Conservation (phyloP, 805 yeast genomes). For the Metschnikowia gelsemii region DNA sequence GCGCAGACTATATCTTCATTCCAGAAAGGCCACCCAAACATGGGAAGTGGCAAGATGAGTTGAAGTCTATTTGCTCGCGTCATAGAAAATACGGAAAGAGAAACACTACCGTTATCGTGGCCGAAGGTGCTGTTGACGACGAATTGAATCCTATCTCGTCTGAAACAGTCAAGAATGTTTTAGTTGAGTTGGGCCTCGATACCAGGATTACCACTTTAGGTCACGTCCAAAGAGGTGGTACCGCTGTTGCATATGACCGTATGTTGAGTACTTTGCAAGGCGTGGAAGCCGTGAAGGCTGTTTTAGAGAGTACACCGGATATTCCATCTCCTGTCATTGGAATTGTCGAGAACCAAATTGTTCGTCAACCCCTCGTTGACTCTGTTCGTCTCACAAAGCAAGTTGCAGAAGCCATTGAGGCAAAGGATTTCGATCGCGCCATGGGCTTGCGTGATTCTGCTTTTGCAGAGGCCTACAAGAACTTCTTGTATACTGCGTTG, state of each 20-base stretch:
- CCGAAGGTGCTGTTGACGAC: slow-evolving; percentile 93
- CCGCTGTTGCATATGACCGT: slow-evolving; percentile 95
- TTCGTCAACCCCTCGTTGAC: slow-evolving; percentile 81
- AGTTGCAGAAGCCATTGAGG: slow-evolving; percentile 86
- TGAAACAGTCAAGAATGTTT: slow-evolving; percentile 74
- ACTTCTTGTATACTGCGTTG: slow-evolving; percentile 60
- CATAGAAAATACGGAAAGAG: slow-evolving; percentile 88
- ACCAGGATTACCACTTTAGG: slow-evolving; percentile 95
- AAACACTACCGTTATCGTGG: slow-evolving; percentile 93
- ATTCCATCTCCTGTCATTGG: slow-evolving; percentile 96
- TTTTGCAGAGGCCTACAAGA: slow-evolving; percentile 57
- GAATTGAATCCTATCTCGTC: slow-evolving; percentile 80
- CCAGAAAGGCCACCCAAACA: slow-evolving; percentile 89
- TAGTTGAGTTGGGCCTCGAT: slow-evolving; percentile 84
- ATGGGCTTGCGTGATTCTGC: slow-evolving; percentile 85
- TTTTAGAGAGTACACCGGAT: slow-evolving; percentile 80
- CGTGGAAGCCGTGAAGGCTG: slow-evolving; percentile 95
- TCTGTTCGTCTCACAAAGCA: slow-evolving; percentile 83
- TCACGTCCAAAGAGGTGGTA: slow-evolving; percentile 98
- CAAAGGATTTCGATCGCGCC: slow-evolving; percentile 80
- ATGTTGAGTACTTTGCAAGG: slow-evolving; percentile 93
- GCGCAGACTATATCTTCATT: slow-evolving; percentile 90
- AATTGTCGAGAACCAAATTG: slow-evolving; percentile 80
- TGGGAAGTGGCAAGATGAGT: slow-evolving; percentile 74
- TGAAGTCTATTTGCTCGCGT: slow-evolving; percentile 69